Conservation (phyloP, 495 filamentous ascomycete genomes). For the Penicillium parvum region DNA sequence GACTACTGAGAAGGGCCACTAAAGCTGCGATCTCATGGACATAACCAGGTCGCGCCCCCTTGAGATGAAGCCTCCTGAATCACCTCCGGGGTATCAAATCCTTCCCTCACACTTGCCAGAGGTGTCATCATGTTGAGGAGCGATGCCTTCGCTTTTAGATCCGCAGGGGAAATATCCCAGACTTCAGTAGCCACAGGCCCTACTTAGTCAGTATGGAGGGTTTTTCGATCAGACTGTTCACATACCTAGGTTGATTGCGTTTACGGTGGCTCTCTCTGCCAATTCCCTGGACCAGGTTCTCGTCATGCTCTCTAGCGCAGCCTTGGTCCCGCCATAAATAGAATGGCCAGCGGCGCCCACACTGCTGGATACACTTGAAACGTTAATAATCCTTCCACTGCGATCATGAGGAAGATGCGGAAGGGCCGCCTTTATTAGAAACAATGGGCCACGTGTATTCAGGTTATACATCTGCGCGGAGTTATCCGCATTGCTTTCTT, state of each 20-base stretch:
- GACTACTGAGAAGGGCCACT: slow-evolving; percentile 67
- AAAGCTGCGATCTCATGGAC: slow-evolving; percentile 64
- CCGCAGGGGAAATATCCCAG: slow-evolving; percentile 25
- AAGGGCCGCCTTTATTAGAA: slow-evolving; percentile 59
- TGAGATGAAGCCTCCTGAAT: too few relatives aligned
- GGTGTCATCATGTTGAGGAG: too few relatives aligned
- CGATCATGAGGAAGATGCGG: slow-evolving; percentile 66
- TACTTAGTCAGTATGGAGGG: too few relatives aligned
- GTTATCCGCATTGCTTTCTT: slow-evolving; percentile 44
- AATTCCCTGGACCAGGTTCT: slow-evolving; percentile 73
- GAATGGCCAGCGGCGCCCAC: slow-evolving; percentile 57
- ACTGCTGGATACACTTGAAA: slow-evolving; percentile 58
- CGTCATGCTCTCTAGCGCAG: slow-evolving; percentile 75
- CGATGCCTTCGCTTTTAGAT: too few relatives aligned
- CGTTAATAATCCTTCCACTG: slow-evolving; percentile 65
- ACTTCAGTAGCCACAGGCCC: too few relatives aligned
- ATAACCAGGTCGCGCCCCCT: slow-evolving; percentile 42
- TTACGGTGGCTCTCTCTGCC: slow-evolving; percentile 64
- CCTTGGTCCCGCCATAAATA: slow-evolving; percentile 76
- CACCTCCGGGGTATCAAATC: too few relatives aligned
- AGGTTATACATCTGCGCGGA: slow-evolving; percentile 63
- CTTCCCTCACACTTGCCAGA: too few relatives aligned
- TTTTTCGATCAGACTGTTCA: slow-evolving; percentile 11
- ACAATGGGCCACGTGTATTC: slow-evolving; percentile 70
- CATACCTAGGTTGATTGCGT: slow-evolving; percentile 76